Evolutionary conservation across 768 basidiomycete genomes (phyloP).

Genomic region (Amanita rubescens): DNA sequence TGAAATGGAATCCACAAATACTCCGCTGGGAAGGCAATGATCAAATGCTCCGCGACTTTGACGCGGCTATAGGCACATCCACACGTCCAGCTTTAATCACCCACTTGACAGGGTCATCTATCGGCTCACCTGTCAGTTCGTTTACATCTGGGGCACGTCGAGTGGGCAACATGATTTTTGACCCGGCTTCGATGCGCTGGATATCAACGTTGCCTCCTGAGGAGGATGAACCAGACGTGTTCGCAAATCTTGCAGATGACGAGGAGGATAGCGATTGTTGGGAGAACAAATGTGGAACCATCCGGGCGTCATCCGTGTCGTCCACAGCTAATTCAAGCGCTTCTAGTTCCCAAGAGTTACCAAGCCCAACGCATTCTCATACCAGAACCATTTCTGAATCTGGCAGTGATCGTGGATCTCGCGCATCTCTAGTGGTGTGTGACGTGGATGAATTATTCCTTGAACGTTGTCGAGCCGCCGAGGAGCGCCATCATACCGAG

Average conservation of each 20-base stretch:
- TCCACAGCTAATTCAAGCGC: slow-evolving; percentile 13
- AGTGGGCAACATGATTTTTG: slow-evolving; percentile 98
- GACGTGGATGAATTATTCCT: slow-evolving; percentile 73
- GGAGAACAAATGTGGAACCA: slow-evolving; percentile 74
- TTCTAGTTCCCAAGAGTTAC: slow-evolving; percentile 29
- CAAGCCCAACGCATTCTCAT: slow-evolving; percentile 58
- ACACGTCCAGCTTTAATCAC: slow-evolving; percentile 94
- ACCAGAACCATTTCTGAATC: slow-evolving; percentile 66
- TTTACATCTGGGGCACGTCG: slow-evolving; percentile 75
- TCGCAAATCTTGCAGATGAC: slow-evolving; percentile 87
- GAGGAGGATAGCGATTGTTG: slow-evolving; percentile 71
- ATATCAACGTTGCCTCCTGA: slow-evolving; percentile 79
- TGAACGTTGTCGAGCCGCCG: slow-evolving; percentile 65
- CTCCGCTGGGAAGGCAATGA: slow-evolving; percentile 99
- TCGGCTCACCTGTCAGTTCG: slow-evolving; percentile 70
- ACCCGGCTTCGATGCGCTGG: slow-evolving; percentile 94
- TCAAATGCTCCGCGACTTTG: slow-evolving; percentile 84
- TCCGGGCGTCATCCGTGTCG: slow-evolving; percentile 42
- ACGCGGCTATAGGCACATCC: slow-evolving; percentile 72
- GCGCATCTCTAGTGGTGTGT: slow-evolving; percentile 65
- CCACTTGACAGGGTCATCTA: slow-evolving; percentile 82
- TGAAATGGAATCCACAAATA: slow-evolving; percentile 92
- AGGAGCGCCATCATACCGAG: slow-evolving; percentile 76
- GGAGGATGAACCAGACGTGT: slow-evolving; percentile 94
- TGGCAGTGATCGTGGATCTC: slow-evolving; percentile 72